Evolutionary conservation across 1,284 basidiomycete genomes (phyloP), one percentile per base, ranked within the genome.

Genomic region (Veloboletus limbatus): DNA sequence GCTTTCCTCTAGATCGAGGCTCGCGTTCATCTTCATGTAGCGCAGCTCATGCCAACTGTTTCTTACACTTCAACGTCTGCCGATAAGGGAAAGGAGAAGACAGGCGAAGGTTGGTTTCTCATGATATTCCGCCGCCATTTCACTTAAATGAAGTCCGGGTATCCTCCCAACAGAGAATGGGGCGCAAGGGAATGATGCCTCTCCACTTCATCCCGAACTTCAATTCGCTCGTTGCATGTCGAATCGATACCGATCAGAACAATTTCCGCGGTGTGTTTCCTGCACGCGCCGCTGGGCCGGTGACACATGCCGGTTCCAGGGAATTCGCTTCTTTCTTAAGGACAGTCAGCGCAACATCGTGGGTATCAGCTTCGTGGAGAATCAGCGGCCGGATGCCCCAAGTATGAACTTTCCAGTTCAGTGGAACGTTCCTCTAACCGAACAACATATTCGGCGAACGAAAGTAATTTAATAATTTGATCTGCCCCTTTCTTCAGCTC

Each of bases 211-310:
- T 45, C 78, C 78, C 3, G 86, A 89, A 57, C 69, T 85, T 16
- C 86, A 89, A 49, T 81, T 78, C 49, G 81, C 85, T 6, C 76
- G 86, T 10, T 89, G 86, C 66, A 89, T 89, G 86, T 88, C 87
- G 0, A 82, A 79, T 54, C 76, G 83, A 37, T 89, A 88, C 62
- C 78, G 78, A 52, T 67, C 70, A 30, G 82, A 88, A 54, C 71
- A 75, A 39, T 85, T 87, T 63, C 83, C 86, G 24, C 80, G 83
- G 7, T 89, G 86, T 59, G 82, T 89, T 21, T 84, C 86, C 3
- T 89, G 86, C 63, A 88, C 82, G 17, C 81, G 86, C 37, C 81
- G 86, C 14, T 89, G 86, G 85, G 85, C 85, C 3, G 87, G 86
- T 32, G 86, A 89, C 62, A 88, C 85, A 1, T 89, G 86, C 60